Base-by-base conservation (phyloP, 2,329 filamentous ascomycete genomes). In the Stagonosporopsis cucurbitacearum region DNA sequence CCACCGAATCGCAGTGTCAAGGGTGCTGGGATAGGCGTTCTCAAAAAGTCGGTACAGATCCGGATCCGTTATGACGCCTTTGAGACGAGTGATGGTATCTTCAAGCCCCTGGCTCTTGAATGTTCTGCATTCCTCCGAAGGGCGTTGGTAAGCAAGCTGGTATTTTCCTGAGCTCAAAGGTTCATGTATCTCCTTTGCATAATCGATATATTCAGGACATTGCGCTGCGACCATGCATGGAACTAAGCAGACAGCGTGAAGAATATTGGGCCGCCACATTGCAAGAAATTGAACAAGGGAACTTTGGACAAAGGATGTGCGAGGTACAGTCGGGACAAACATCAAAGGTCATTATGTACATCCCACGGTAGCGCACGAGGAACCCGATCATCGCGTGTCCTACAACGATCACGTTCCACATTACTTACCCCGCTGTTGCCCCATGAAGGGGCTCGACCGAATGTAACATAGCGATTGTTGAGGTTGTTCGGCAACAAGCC, bases 1-100 rank as follows among this genome's bases (percentile, higher is more conserved):
- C 88, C 88, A 91, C 58, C 82, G 81, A 37, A 91, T 83, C 0
- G 88, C 88, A 0, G 88, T 91, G 67, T 92, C 89, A 11, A 92
- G 79, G 0, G 88, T 91, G 72, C 91, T 92, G 0, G 89, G 89
- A 69, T 86, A 92, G 1, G 86, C 80, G 70, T 92, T 92, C 63
- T 86, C 77, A 68, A 92, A 92, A 11, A 92, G 78, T 3, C 87
- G 82, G 70, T 82, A 86, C 19, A 92, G 80, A 70, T 93, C 90
- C 0, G 78, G 79, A 59, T 82, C 80, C 20, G 68, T 66, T 56
- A 82, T 81, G 22, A 77, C 69, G 7, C 62, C 58, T 44, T 74
- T 57, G 62, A 78, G 67, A 13, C 69, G 68, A 20, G 56, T 59
- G 28, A 81, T 59, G 0, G 68, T 68, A 42, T 74, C 66, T 64